phyloP scores from a whole-genome alignment of 768 basidiomycete species.

The Auriculariales sp. region DNA sequence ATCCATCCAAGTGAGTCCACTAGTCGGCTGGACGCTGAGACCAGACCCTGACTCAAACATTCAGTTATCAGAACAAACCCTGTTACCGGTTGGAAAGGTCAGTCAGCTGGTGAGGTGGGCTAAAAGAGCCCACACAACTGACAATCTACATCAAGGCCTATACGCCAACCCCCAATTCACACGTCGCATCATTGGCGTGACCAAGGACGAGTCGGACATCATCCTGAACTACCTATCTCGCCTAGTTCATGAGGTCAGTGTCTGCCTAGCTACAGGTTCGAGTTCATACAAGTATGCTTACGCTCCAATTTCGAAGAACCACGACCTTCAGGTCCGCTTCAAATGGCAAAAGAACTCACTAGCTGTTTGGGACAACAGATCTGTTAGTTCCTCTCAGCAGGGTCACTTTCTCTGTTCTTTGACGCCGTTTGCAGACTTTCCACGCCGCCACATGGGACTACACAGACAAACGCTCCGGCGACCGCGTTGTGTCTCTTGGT shows the following conservation, averaged over 20 bases:
- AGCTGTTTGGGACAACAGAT: no score
- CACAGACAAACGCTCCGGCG: conserved; percentile 24
- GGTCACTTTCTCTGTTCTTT: no score
- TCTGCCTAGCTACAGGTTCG: no score
- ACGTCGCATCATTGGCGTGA: conserved; percentile 36
- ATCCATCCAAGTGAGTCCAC: conserved; percentile 35
- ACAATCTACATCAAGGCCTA: conserved; percentile 44
- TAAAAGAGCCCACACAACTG: no score
- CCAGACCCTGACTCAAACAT: conserved; percentile 8
- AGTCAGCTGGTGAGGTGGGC: no score
- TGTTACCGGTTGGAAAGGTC: conserved; percentile 48
- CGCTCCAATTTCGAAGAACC: no score
- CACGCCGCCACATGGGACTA: no score
- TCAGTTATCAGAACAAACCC: conserved; percentile 43
- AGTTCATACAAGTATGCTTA: no score
- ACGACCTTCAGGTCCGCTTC: conserved; percentile 40
- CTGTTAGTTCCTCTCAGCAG: no score
- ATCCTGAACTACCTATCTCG: conserved; percentile 33
- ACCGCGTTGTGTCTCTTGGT: conserved; percentile 39
- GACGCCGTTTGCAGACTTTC: no score
- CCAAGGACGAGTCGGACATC: conserved; percentile 36
- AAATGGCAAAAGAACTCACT: no score
- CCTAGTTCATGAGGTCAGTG: conserved; percentile 33
- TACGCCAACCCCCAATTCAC: no score
- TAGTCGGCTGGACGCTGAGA: background rate